phyloP scores from a whole-genome alignment of 176 grass and related monocot genomes.

The Oryza brachyantha region DNA sequence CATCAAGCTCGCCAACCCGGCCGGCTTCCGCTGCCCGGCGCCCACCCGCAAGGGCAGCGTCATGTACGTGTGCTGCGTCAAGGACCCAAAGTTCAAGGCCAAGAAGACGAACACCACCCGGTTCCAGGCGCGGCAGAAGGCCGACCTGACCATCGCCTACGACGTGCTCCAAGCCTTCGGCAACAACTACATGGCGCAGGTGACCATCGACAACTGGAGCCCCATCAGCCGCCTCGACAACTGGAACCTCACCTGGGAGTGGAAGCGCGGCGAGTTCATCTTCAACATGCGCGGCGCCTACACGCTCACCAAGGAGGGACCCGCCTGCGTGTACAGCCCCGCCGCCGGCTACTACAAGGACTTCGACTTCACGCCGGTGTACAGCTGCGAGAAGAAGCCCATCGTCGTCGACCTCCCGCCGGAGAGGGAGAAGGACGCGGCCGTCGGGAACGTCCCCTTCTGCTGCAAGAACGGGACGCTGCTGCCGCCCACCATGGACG shows the following conservation, averaged over 20 bases:
- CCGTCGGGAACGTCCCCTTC: conserved; percentile 71
- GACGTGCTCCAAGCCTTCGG: conserved; percentile 64
- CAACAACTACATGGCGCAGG: conserved; percentile 81
- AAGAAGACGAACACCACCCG: conserved; percentile 54
- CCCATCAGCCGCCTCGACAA: conserved; percentile 83
- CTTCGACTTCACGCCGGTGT: conserved; percentile 73
- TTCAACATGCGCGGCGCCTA: conserved; percentile 77
- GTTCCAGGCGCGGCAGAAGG: conserved; percentile 55
- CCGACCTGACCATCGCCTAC: conserved; percentile 74
- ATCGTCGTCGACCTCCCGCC: conserved; percentile 86
- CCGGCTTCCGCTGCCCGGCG: conserved; percentile 64
- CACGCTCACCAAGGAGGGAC: conserved; percentile 58
- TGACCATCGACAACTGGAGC: conserved; percentile 92
- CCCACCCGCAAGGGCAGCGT: conserved; percentile 54
- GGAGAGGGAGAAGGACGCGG: conserved; percentile 70
- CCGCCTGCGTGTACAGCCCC: conserved; percentile 66
- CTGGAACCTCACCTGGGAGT: conserved; percentile 98
- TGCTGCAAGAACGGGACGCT: conserved; percentile 97
- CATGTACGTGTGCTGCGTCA: conserved; percentile 86
- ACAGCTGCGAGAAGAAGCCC: conserved; percentile 87
- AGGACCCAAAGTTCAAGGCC: conserved; percentile 62
- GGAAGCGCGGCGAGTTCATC: conserved; percentile 94
- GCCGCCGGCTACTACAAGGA: conserved; percentile 61
- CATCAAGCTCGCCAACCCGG: conserved; percentile 62
- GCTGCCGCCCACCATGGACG: conserved; percentile 68